Percentiles rank a stretch among this genome's conserved stretches.
Evolutionary conservation across 805 yeast genomes (phyloP).

Genomic region (Schwanniomyces yamadae): DNA sequence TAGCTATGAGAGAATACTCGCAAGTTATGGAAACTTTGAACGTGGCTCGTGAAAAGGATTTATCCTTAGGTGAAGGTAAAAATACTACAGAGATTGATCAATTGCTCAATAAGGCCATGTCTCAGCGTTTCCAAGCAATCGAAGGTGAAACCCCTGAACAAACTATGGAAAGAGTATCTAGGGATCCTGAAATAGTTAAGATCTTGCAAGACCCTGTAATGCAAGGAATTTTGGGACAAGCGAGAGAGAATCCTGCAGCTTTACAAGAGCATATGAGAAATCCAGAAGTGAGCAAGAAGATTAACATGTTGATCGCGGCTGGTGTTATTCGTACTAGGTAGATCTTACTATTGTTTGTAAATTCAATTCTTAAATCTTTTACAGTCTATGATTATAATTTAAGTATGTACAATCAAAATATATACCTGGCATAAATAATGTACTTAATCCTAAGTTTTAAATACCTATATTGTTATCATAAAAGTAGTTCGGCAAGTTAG

Average conservation of each 20-base stretch:
- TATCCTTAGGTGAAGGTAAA: slow-evolving; percentile 54
- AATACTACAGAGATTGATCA: slow-evolving; percentile 77
- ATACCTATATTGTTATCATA: slow-evolving; percentile 33
- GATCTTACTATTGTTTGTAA: background rate
- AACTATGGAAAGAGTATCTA: slow-evolving; percentile 83
- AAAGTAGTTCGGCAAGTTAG: slow-evolving; percentile 35
- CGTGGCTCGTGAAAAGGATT: slow-evolving; percentile 73
- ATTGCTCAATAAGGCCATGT: slow-evolving; percentile 71
- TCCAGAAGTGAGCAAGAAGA: slow-evolving; percentile 87
- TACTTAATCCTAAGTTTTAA: slow-evolving; percentile 4
- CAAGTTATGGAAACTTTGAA: slow-evolving; percentile 79
- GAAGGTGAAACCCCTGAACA: slow-evolving; percentile 93
- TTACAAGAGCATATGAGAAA: slow-evolving; percentile 96
- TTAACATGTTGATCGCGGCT: slow-evolving; percentile 87
- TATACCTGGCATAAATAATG: background rate
- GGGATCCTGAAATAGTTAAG: slow-evolving; percentile 91
- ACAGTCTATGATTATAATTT: background rate
- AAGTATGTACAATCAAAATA: background rate
- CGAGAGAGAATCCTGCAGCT: slow-evolving; percentile 93
- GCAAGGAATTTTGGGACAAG: slow-evolving; percentile 93
- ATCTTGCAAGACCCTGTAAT: slow-evolving; percentile 93
- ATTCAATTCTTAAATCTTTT: background rate
- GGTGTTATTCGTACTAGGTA: slow-evolving; percentile 92
- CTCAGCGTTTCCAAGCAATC: slow-evolving; percentile 75
- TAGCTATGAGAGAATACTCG: slow-evolving; percentile 85